A percentile compares a stretch with the other conserved stretches of the same genome.
Conservation (phyloP, 495 filamentous ascomycete genomes). For the Penicillium cataractarum region DNA sequence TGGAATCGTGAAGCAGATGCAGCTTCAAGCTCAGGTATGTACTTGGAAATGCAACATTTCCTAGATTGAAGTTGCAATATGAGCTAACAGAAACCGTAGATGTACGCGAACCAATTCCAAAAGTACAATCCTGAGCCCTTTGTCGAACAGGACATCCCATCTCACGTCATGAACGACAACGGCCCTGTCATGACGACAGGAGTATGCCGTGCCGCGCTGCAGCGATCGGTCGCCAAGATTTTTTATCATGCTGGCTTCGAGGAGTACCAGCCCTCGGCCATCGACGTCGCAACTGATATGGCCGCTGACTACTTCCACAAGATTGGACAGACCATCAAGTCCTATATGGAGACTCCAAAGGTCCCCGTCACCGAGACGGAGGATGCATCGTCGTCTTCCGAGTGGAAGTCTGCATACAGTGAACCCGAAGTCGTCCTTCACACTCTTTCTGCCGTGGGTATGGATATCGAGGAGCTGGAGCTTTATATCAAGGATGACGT, state of each 20-base stretch:
- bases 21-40: constrained; percentile 89
- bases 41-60: background rate
- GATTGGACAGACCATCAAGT: constrained; percentile 73
- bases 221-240: constrained; percentile 89
- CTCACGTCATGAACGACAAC: constrained; percentile 83
- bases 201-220: constrained; percentile 78
- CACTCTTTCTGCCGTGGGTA: constrained; percentile 77
- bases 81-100: constrained; percentile 52
- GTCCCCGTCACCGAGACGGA: constrained; percentile 49
- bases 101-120: constrained; percentile 97
- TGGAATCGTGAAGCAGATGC: constrained; percentile 98
- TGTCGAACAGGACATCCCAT: constrained; percentile 77
- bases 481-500: constrained; percentile 92
- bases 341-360: constrained; percentile 82
- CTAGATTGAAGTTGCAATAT: background rate
- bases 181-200: constrained; percentile 82
- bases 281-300: constrained; percentile 89
- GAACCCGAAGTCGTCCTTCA: constrained; percentile 87
- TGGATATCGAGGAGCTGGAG: constrained; percentile 80
- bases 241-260: constrained; percentile 98
- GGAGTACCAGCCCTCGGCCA: constrained; percentile 91
- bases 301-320: constrained; percentile 89
- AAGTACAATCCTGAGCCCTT: constrained; percentile 96
- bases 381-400: constrained; percentile 31
- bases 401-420: constrained; percentile 70